Evolutionary conservation across 495 filamentous ascomycete genomes (phyloP), one percentile per base, ranked within the genome.

Genomic region (Cladorrhinum samala): DNA sequence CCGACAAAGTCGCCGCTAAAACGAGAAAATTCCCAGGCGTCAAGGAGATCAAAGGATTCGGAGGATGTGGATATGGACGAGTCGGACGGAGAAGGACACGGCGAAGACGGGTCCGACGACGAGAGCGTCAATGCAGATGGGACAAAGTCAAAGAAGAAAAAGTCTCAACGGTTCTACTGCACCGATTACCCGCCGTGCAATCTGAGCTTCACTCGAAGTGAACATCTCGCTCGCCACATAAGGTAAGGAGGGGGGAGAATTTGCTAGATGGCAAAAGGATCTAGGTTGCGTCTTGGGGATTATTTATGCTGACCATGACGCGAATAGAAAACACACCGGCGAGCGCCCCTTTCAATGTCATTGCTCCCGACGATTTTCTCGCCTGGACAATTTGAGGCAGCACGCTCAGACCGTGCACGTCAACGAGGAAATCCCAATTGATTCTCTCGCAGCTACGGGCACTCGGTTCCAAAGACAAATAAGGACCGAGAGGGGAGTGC

Each of bases 371-470:
- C 82, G 91, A 59, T 98, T 98, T 68, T 98, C 93, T n/a, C 83
- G 93, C 30, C 80, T 98, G 33, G 93, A 98, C 68, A 98, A 98
- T 59, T 75, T 98, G 33, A 83, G 93, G 37, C 93, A 98, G 61
- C 93, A 98, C 72, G 94, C 93, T 14, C 94, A 96, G 63, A 98
- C 94, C 0, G 94, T 98, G 1, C 94, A 98, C 63, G 87, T 94
- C 40, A 96, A 97, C 69, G 94, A 97, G 65, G 92, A 96, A 45
- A 98, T 97, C 17, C 93, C 93, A 2, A 81, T 81, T 14, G 89
- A 95, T 67, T 97, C 94, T 7, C 78, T 97, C 9, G 94, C 93
- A 6, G 94, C 94, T 38, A 95, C 91, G 3, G 89, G 92, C 16
- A 94, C 91, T 21, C 75, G 92, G 19, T 97, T 96, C 64, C 92